Conservation (phyloP, 2,329 filamentous ascomycete species). For the Calonectria hawksworthii region DNA sequence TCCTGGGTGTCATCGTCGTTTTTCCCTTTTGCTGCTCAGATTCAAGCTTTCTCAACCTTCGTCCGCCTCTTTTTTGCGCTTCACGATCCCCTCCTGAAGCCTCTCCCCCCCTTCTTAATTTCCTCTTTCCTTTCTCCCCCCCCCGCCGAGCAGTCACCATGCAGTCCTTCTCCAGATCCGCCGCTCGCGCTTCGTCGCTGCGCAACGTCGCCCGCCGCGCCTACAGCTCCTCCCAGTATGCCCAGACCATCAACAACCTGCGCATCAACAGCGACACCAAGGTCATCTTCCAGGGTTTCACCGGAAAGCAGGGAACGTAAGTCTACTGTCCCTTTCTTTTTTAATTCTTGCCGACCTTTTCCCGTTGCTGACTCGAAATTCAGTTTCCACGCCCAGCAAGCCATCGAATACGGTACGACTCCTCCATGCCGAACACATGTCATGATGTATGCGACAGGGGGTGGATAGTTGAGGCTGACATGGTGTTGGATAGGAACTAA, state of each 20-base stretch:
- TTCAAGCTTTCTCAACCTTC: conserved; percentile 27
- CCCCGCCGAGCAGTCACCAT: conserved; percentile 65
- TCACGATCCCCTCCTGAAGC: conserved; percentile 24
- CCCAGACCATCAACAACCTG: conserved; percentile 84
- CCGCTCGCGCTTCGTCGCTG: conserved; percentile 78
- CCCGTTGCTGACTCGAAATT: conserved; percentile 37
- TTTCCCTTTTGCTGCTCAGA: conserved; percentile 38
- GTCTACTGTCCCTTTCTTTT: conserved; percentile 53
- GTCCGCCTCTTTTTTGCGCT: conserved; percentile 26
- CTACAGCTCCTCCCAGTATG: conserved; percentile 84
- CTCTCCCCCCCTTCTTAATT: conserved; percentile 26
- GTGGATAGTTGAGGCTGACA: conserved; percentile 42
- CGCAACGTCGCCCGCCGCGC: conserved; percentile 75
- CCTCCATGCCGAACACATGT: conserved; percentile 39
- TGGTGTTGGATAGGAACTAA: conserved; percentile 79
- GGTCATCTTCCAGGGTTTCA: conserved; percentile 97
- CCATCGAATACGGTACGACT: conserved; percentile 93
- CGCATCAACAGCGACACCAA: conserved; percentile 94
- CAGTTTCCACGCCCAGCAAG: conserved; percentile 97
- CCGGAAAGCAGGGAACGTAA: conserved; percentile 95
- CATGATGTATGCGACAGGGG: conserved; percentile 45
- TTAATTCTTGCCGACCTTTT: too few species aligned
- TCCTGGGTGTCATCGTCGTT: conserved; percentile 44
- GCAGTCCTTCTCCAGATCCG: conserved; percentile 84
- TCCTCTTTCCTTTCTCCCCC: conserved; percentile 26